Base-by-base conservation (phyloP, 306 rosid genomes). In the Aeschynomene evenia region DNA sequence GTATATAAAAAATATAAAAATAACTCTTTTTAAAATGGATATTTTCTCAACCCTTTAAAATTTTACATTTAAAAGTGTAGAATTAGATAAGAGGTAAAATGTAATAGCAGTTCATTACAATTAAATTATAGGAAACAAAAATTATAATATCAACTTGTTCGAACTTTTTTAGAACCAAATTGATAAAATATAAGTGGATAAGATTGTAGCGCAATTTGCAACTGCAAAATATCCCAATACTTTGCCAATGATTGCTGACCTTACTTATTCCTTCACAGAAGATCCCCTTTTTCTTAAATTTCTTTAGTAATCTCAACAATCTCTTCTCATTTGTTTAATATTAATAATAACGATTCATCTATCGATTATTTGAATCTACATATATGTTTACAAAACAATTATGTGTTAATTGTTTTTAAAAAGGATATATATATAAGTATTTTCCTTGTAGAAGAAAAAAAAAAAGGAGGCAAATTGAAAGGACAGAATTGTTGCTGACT, bases 101-200 rank as follows among this genome's bases (percentile, higher is more conserved):
- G n/a, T n/a, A n/a, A n/a, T n/a, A n/a, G n/a, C n/a, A n/a, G n/a
- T n/a, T n/a, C n/a, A n/a, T n/a, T n/a, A n/a, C n/a, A n/a, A n/a
- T n/a, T n/a, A n/a, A n/a, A n/a, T n/a, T n/a, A n/a, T n/a, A n/a
- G n/a, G n/a, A n/a, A n/a, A n/a, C n/a, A n/a, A n/a, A n/a, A n/a
- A n/a, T n/a, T n/a, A n/a, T n/a, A 49, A 37, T 40, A 22, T 39
- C 53, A 68, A 68, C 56, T 69, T 39, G 65, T 16, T 10, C 24
- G 20, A 55, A 3, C 6, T 55, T 59, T 55, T 16, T 6, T 19
- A 7, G 1, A 3, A 24, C 31, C 74, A 23, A 68, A 42, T 8
- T 39, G 42, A 42, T 16, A 54, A 16, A 10, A 9, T 9, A 26
- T 42, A 70, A 24, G 57, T 43, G 75, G 75, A 70, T 45, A 71